A percentile compares a stretch with the other conserved stretches of the same genome.
phyloP scores from a whole-genome alignment of 108 stramenopile species.

The Discostella stelligeroides region DNA sequence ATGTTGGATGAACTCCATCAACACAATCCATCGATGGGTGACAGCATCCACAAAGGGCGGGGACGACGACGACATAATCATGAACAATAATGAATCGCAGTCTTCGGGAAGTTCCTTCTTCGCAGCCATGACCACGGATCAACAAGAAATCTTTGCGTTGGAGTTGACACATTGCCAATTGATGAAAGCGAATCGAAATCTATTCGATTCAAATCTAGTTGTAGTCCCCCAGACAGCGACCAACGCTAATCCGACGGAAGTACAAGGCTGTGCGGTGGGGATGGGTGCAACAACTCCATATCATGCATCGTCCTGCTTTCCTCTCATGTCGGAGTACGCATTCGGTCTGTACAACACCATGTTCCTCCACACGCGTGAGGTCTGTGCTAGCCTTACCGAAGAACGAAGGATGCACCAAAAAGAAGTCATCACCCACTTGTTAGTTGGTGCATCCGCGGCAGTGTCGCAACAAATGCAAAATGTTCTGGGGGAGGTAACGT shows the following conservation, averaged over 20 bases:
- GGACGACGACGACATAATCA: neutral
- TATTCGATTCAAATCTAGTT: conserved; percentile 7
- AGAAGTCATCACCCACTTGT: conserved; percentile 26
- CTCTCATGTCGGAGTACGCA: conserved; percentile 37
- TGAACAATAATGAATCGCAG: conserved; percentile 3
- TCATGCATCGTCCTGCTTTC: conserved; percentile 33
- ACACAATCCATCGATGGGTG: conserved; percentile 18
- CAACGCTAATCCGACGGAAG: neutral
- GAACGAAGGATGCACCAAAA: conserved; percentile 33
- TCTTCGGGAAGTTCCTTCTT: conserved; percentile 30
- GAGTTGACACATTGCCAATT: conserved; percentile 49
- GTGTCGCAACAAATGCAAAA: conserved; percentile 28
- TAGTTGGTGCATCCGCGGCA: conserved; percentile 31
- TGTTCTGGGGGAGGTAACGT: neutral
- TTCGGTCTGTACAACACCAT: conserved; percentile 34
- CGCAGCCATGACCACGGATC: conserved; percentile 42
- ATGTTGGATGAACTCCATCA: conserved; percentile 37
- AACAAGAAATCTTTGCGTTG: conserved; percentile 36
- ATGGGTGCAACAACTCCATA: conserved; percentile 8
- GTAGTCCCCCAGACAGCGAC: neutral
- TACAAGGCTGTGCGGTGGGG: conserved; percentile 1
- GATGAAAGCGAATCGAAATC: conserved; percentile 13
- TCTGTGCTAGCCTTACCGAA: conserved; percentile 33
- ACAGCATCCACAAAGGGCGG: neutral
- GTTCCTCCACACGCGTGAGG: conserved; percentile 23